These are phyloP conservation scores for Castanea mollissima DNA, from an alignment of 306 rosid species.

Conservation along the genomic window DNA sequence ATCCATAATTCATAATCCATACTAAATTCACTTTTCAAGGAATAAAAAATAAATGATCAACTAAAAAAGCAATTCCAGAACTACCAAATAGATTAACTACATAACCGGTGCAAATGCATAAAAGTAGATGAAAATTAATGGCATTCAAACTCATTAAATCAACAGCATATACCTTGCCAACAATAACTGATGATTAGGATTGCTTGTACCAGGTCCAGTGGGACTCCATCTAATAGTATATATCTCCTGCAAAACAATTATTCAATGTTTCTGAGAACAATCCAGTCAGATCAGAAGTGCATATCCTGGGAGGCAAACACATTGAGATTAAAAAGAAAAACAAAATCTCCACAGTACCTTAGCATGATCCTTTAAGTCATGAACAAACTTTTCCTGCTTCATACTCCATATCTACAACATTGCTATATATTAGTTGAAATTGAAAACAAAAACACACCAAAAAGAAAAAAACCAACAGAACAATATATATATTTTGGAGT, in stretches of 20 bases:
- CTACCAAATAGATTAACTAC: background rate
- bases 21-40: background rate
- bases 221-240: slow-evolving; percentile 98
- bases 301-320: background rate
- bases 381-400: slow-evolving; percentile 81
- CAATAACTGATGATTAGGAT: slow-evolving; percentile 73
- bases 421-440: slow-evolving; percentile 14
- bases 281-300: slow-evolving; percentile 4
- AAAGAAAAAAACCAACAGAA: background rate
- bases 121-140: background rate
- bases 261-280: slow-evolving; percentile 1
- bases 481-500: slow-evolving; percentile 1
- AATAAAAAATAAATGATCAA: background rate
- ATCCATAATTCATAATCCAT: too few species aligned
- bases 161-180: slow-evolving; percentile 71
- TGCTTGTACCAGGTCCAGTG: slow-evolving; percentile 78
- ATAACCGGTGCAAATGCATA: background rate
- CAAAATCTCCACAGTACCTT: slow-evolving; percentile 47
- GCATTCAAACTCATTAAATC: background rate
- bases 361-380: slow-evolving; percentile 86
- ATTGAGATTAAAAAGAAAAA: background rate
- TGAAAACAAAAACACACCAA: too few species aligned
- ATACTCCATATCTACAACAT: slow-evolving; percentile 84
- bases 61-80: background rate
- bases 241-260: slow-evolving; percentile 62